Evolutionary conservation across 805 yeast genomes (phyloP), one percentile per base, ranked within the genome.

Genomic region (Ogataea allantospora): DNA sequence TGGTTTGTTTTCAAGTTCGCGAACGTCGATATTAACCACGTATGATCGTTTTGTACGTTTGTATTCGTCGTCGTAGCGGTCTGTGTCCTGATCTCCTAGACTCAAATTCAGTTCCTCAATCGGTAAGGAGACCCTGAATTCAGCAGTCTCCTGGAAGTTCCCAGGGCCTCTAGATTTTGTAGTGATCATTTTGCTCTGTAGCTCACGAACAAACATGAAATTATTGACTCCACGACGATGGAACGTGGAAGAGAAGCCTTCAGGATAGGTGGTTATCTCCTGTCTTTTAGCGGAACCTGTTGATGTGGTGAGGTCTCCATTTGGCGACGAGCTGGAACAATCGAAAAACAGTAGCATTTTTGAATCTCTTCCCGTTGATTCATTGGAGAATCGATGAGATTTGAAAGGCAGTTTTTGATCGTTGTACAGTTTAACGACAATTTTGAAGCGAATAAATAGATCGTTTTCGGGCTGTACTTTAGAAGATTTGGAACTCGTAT

Each of bases 201-300:
- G 51, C 44, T 71, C 77, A 40, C 76, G 56, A 3, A 71, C 74
- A 57, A 71, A 71, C 75, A 71, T 71, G 44, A 71, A 71, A 45
- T 68, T 68, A 40, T 70, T 71, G n/a, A 60, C 60, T 3, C 74
- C 74, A 30, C 76, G 51, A 31, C 67, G 60, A 48, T 71, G 72
- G 48, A 71, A 71, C 5, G 76, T 71, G 1, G 76, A 71, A 2
- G 75, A 61, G 34, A 70, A 71, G 0, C 77, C 76, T 45, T 71
- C 75, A 1, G 77, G 77, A 36, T 67, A 67, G 11, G 61, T 47
- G 14, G 60, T 53, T 8, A 60, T 49, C 21, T 56, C 61, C 28
- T 43, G 43, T 26, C 48, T 16, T 33, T 48, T 47, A 13, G 50
- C 36, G 4, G 42, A 5, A 14, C 38, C 19, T 1, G 22, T n/a